Base-by-base conservation (phyloP, 2,329 filamentous ascomycete genomes). In the Incumbomyces delicatus region DNA sequence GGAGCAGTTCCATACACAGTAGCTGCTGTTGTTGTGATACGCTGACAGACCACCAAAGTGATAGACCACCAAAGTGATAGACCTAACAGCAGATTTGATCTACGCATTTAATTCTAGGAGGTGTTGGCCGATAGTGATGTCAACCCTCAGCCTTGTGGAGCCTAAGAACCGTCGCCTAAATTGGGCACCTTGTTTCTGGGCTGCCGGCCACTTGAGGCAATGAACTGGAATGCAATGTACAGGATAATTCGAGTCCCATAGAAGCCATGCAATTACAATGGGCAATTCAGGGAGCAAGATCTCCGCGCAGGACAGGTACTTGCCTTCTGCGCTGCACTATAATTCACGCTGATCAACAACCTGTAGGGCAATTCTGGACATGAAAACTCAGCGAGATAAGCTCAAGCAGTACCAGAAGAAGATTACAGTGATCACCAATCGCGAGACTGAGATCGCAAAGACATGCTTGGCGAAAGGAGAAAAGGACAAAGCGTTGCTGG, bases 331-430 rank as follows among this genome's bases (percentile, higher is more conserved):
- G 22, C 27, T 17, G 10, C n/a, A 27, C 8, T 8, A 14, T n/a
- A 34, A 29, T 17, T 17, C 13, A n/a, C 10, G 6, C n/a, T 36
- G 18, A 34, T 38, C 38, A 22, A 36, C n/a, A 41, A 14, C 13
- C 37, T 12, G 46, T 63, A 95, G 89, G 71, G 90, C 90, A 50
- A 95, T 96, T 67, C 83, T 96, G 61, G 89, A 96, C 69, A 85
- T 96, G 71, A 96, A 96, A 72, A 87, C 81, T 68, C 90, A 96
- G 71, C 89, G 92, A 66, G 92, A 98, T 74, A 94, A 88, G 66
- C 82, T 98, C 2, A 89, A 94, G 61, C 88, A 94, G 65, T 96
- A 96, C 71, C 90, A 95, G 67, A 84, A 85, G 60, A 85, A 86
- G 60, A 92, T 98, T 62, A 83, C 81, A 31, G 75, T 86, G 43